phyloP scores from a whole-genome alignment of 2,329 filamentous ascomycete genomes.

The Hortaea werneckii region DNA sequence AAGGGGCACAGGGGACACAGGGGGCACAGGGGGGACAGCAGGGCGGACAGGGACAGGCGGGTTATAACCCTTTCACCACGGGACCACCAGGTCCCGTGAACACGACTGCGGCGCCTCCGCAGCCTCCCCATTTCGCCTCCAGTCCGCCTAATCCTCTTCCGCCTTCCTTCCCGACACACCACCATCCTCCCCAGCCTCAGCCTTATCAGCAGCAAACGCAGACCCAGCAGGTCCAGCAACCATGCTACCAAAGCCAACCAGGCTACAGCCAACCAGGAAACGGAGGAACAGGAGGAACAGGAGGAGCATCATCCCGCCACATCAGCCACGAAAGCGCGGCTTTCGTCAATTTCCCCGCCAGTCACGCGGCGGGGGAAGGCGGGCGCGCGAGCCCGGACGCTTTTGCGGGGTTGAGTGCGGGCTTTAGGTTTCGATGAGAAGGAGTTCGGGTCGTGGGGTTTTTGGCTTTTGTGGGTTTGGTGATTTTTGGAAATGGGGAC shows the following conservation, averaged over 20 bases:
- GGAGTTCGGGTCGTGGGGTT: too few relatives aligned
- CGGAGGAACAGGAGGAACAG: neutral
- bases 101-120: conserved; percentile 14
- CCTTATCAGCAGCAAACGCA: conserved; percentile 12
- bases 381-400: conserved; percentile 71
- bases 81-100: conserved; percentile 28
- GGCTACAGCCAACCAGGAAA: too few relatives aligned
- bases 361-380: conserved; percentile 47
- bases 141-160: neutral
- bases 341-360: conserved; percentile 29
- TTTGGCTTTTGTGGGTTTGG: too few relatives aligned
- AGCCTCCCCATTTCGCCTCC: neutral
- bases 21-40: neutral
- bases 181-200: too few relatives aligned
- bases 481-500: too few relatives aligned
- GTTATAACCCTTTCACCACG: conserved; percentile 4
- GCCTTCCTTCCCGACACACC: neutral
- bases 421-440: conserved; percentile 13
- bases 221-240: neutral
- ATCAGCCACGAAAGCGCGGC: conserved; percentile 61
- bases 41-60: neutral
- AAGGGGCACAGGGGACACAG: neutral
- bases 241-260: neutral
- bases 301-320: conserved; percentile 29
- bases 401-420: conserved; percentile 63